Conservation (phyloP, 169 alveolate genomes). For the Cryptosporidium meleagridis region DNA sequence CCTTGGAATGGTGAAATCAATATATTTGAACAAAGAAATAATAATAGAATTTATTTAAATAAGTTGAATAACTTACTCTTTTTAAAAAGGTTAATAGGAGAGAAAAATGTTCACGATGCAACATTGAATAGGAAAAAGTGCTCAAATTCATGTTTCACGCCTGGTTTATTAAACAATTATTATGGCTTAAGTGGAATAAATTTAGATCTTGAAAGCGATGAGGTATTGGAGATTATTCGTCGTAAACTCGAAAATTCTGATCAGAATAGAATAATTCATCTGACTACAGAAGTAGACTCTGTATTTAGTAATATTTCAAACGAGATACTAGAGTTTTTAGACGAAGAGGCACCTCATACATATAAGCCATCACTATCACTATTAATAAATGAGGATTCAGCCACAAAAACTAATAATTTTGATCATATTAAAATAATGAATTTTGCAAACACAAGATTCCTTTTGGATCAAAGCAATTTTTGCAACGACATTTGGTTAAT, state of each 20-base stretch:
- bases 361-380: conserved; percentile 21
- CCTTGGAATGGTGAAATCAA: conserved; percentile 2
- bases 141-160: not conserved
- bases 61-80: not conserved
- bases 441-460: conserved; percentile 10
- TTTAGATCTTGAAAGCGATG: not conserved
- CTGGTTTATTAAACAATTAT: not conserved
- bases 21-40: conserved; percentile 15
- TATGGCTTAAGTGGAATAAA: not conserved
- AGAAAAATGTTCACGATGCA: not conserved
- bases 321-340: conserved; percentile 7
- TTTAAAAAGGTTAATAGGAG: conserved; percentile 12
- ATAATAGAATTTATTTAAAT: not conserved
- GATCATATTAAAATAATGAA: not conserved
- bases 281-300: not conserved
- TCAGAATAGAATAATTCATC: conserved; percentile 7
- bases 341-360: conserved; percentile 47
- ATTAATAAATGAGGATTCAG: not conserved
- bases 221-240: conserved; percentile 22
- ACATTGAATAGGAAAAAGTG: not conserved
- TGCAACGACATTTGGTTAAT: conserved; percentile 47
- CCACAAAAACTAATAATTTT: not conserved
- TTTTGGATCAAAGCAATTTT: conserved; percentile 30
- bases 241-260: conserved; percentile 50
- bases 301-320: conserved; percentile 20